Conservation (phyloP, 768 basidiomycete species). For the Botryobasidium botryosum region DNA sequence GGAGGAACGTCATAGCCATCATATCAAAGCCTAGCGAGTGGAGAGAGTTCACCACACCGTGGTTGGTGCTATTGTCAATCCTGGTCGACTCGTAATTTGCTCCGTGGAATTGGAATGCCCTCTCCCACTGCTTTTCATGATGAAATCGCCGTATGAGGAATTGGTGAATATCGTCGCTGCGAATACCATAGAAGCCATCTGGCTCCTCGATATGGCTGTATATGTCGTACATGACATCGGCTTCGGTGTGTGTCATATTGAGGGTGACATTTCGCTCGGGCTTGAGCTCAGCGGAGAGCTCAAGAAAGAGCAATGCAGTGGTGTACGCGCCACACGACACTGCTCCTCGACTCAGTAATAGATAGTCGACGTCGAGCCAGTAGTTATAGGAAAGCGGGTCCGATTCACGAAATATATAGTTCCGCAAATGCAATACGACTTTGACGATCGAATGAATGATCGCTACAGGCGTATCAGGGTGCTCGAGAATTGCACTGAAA, state of each 20-base stretch:
- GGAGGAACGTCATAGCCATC: conserved; percentile 59
- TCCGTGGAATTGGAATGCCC: conserved; percentile 80
- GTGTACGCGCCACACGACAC: conserved; percentile 71
- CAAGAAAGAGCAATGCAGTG: conserved; percentile 78
- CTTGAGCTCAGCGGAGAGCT: conserved; percentile 47
- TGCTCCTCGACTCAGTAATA: conserved; percentile 54
- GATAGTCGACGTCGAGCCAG: conserved; percentile 70
- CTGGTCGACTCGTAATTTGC: conserved; percentile 56
- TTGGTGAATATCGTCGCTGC: conserved; percentile 53
- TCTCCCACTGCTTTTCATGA: conserved; percentile 86
- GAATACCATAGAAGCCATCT: conserved; percentile 94
- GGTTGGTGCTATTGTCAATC: conserved; percentile 27
- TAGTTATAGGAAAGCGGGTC: conserved; percentile 40
- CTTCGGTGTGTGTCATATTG: conserved; percentile 15
- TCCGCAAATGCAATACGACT: conserved; percentile 73
- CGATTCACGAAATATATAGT: conserved; percentile 30
- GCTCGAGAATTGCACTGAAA: conserved; percentile 37
- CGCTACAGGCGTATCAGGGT: conserved; percentile 25
- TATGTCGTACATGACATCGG: conserved; percentile 74
- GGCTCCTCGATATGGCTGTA: conserved; percentile 95
- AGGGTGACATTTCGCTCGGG: not conserved
- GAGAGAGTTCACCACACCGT: conserved; percentile 62
- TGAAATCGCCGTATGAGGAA: conserved; percentile 75
- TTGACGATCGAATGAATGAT: conserved; percentile 61
- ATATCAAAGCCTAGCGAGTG: conserved; percentile 82